Base-by-base conservation (phyloP, 202 grass and related monocot genomes). In the Dendrocalamus latiflorus region DNA sequence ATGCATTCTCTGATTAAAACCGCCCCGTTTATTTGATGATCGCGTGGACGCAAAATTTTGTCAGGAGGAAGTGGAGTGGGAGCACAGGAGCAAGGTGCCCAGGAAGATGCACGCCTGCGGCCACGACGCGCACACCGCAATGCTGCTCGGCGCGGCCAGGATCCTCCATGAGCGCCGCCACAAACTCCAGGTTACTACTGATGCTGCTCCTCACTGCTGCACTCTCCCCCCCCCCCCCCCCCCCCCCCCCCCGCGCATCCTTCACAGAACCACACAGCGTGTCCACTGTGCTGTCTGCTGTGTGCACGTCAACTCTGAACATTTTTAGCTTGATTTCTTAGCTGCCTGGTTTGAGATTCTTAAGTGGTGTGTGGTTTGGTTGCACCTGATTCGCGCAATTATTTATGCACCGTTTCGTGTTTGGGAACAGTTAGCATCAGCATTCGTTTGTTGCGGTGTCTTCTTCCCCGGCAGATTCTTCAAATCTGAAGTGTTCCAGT, bases 41-140 rank as follows among this genome's bases (percentile, higher is more conserved):
- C 15, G 33, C 3, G 30, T 65, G 49, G 17, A 8, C 17, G 30
- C 41, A 9, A 70, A 47, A 70, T 9, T 30, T 50, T 11, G 4
- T 8, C 64, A 95, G 95, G 95, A 95, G 83, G 86, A 80, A 6
- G 95, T 92, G 57, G 89, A 98, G 67, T 98, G 95, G 92, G 92
- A 91, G 83, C 89, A 98, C 68, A 89, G 86, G 87, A 95, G 92
- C 76, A 95, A 91, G 84, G 85, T 76, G 66, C 21, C 67, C 79
- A 72, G 74, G 48, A 98, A 83, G 87, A 98, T 98, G 95, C 95
- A 98, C 84, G 90, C 88, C 70, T 95, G 95, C 80, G 92, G 92
- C 76, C 95, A 95, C 86, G 95, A 98, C 76, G 87, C 87, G 50
- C 95, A 94, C 86, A 86, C 90, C 12, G 63, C 88, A 24, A 94